Evolutionary conservation across 176 grass and related monocot species (phyloP).

Genomic region (Rhynchospora breviuscula): DNA sequence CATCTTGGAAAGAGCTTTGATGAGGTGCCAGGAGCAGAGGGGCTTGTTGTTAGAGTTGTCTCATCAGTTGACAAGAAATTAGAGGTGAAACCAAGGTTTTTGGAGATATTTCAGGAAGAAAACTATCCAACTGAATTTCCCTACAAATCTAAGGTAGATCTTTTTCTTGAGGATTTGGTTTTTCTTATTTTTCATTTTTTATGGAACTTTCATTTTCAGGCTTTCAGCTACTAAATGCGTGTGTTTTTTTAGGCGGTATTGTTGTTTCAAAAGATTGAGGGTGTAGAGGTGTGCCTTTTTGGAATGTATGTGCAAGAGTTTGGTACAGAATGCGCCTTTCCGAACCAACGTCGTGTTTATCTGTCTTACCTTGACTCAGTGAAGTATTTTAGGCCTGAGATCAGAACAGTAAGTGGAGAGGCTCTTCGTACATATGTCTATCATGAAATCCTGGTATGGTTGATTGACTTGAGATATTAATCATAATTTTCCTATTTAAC

Average conservation of each 20-base stretch:
- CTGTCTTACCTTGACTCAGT: constrained; percentile 99
- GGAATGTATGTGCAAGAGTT: constrained; percentile 99
- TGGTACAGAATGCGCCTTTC: constrained; percentile 79
- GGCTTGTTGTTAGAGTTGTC: constrained; percentile 97
- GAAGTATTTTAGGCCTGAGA: constrained; percentile 97
- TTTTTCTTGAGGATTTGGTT: constrained; percentile 18
- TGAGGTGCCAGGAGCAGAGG: constrained; percentile 90
- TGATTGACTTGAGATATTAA: constrained; percentile 25
- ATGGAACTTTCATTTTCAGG: constrained; percentile 14
- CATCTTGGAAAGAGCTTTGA: constrained; percentile 57
- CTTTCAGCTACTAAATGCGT: background rate
- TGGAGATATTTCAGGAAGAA: constrained; percentile 97
- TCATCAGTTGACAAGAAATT: constrained; percentile 99
- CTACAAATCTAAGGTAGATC: constrained; percentile 93
- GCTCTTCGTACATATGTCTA: constrained; percentile 88
- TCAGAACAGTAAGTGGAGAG: constrained; percentile 70
- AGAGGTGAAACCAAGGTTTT: constrained; percentile 96
- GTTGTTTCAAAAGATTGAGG: constrained; percentile 99
- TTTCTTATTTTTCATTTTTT: background rate
- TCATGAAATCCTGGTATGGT: constrained; percentile 97
- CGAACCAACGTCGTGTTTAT: constrained; percentile 91
- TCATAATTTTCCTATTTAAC: constrained; percentile 18
- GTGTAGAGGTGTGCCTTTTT: constrained; percentile 98
- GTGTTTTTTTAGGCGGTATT: constrained; percentile 74
- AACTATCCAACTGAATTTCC: constrained; percentile 95